These are phyloP conservation scores for Fusarium compactum DNA, from an alignment of 2,329 filamentous ascomycete species.

Conservation along the genomic window DNA sequence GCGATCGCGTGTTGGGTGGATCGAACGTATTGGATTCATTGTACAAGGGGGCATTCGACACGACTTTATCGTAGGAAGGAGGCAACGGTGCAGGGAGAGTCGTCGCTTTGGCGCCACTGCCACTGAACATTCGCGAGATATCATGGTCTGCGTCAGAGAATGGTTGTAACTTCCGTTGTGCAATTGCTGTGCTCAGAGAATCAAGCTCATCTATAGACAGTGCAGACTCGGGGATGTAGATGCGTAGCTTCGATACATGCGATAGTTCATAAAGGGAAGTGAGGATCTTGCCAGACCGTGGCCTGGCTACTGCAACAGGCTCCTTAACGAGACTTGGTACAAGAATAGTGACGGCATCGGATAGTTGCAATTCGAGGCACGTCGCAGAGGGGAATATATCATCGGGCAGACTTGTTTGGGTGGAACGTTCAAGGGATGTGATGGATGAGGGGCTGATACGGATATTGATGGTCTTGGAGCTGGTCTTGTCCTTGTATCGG, in stretches of 20 bases:
- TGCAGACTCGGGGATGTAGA: background rate
- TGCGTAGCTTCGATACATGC: background rate
- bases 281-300: background rate
- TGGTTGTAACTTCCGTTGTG: background rate
- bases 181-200: background rate
- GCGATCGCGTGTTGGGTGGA: background rate
- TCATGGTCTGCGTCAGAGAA: background rate
- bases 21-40: background rate
- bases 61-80: background rate
- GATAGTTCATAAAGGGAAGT: background rate
- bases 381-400: background rate
- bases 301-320: background rate
- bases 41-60: background rate
- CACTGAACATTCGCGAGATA: background rate
- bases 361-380: background rate
- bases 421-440: background rate
- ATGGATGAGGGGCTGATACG: background rate
- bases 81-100: background rate
- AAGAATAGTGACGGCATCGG: fast-evolving
- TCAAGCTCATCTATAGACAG: background rate
- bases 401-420: background rate
- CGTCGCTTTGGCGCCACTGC: background rate
- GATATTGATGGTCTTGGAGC: background rate
- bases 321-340: background rate
- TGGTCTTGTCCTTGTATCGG: background rate